Conservation (phyloP, 2,329 filamentous ascomycete genomes). For the Didymella exigua region DNA sequence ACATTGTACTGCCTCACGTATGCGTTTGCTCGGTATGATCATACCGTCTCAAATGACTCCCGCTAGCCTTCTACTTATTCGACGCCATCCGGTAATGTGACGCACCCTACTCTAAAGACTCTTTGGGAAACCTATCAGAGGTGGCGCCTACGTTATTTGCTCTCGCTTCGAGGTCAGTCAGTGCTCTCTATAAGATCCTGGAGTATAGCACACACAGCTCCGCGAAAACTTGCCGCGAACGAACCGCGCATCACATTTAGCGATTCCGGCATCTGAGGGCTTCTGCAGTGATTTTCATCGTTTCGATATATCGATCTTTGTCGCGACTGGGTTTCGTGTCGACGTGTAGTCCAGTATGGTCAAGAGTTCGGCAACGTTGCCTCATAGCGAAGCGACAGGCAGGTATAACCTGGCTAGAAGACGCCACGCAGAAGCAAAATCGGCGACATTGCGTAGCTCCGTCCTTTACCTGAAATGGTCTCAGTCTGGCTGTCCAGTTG, state of each 20-base stretch:
- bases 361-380: neutral
- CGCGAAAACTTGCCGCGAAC: conserved; percentile 6
- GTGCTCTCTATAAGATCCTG: conserved; percentile 11
- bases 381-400: neutral
- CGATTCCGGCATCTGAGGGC: conserved; percentile 2
- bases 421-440: neutral
- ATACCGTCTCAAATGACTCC: neutral
- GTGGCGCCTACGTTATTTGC: neutral
- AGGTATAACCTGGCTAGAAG: neutral
- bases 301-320: conserved; percentile 19
- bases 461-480: neutral
- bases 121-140: neutral
- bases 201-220: conserved; percentile 6
- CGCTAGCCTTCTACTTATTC: neutral
- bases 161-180: neutral
- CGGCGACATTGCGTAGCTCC: neutral
- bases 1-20: conserved; percentile 3
- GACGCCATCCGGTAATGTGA: neutral
- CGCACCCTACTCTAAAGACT: neutral
- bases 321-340: neutral
- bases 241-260: neutral
- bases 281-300: conserved; percentile 13
- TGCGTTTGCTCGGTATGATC: neutral
- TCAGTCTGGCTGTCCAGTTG: neutral
- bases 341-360: neutral